Percentiles rank a stretch among this genome's conserved stretches.
Conservation (phyloP, 805 yeast genomes). For the Candida chilensis region DNA sequence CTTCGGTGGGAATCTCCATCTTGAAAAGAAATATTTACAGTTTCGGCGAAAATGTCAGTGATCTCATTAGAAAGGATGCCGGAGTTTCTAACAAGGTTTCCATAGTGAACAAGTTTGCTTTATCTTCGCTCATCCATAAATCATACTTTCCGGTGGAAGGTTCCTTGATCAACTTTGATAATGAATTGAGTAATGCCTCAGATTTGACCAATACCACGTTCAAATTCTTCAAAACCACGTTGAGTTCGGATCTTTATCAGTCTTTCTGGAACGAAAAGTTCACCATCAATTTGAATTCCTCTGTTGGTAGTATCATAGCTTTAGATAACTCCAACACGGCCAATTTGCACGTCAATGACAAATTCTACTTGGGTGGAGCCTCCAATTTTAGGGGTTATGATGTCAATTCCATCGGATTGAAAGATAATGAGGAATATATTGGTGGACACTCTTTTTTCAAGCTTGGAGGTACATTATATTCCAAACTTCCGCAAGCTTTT, state of each 20-base stretch:
- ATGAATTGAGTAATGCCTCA: constrained; percentile 33
- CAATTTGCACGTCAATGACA: constrained; percentile 59
- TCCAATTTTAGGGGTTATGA: constrained; percentile 65
- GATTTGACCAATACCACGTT: constrained; percentile 8
- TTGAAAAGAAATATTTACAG: constrained; percentile 47
- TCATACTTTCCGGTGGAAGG: constrained; percentile 41
- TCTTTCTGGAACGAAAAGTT: constrained; percentile 34
- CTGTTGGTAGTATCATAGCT: constrained; percentile 48
- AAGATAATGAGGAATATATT: constrained; percentile 40
- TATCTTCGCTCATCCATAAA: constrained; percentile 32
- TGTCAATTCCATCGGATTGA: constrained; percentile 58
- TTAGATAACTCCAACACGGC: constrained; percentile 13
- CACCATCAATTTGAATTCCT: constrained; percentile 39
- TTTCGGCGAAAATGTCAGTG: constrained; percentile 42
- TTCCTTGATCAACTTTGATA: constrained; percentile 20
- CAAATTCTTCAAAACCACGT: constrained; percentile 24
- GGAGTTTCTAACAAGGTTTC: constrained; percentile 51
- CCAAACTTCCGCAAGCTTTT: constrained; percentile 44
- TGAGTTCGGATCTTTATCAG: constrained; percentile 19
- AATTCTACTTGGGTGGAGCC: constrained; percentile 79
- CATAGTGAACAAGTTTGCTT: constrained; percentile 30
- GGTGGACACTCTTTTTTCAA: constrained; percentile 65
- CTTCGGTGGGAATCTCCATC: constrained; percentile 47
- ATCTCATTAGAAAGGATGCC: constrained; percentile 46
- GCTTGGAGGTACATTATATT: constrained; percentile 47